Evolutionary conservation across 305 asterid genomes (phyloP).

Genomic region (Caryopteris hybrid): DNA sequence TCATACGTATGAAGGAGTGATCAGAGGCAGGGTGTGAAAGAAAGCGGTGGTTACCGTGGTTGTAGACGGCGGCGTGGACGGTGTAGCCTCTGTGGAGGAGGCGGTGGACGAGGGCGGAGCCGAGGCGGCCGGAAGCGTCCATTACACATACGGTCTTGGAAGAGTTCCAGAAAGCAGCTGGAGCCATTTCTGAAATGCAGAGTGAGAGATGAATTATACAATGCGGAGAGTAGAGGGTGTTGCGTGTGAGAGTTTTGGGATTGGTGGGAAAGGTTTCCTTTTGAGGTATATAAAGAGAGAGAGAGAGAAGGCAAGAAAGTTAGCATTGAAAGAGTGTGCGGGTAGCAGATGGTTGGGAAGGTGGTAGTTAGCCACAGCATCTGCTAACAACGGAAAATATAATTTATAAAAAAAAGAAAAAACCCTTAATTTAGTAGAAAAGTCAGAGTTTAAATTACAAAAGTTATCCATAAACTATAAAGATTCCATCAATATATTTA

Average conservation of each 20-base stretch:
- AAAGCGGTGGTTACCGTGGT: conserved; percentile 35
- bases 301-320: background rate
- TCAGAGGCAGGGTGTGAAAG: too few relatives aligned
- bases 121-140: conserved; percentile 80
- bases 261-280: background rate
- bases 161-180: conserved; percentile 31
- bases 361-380: conserved; percentile 30
- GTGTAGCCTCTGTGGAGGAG: conserved; percentile 66
- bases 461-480: background rate
- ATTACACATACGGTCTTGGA: conserved; percentile 68
- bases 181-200: conserved; percentile 22
- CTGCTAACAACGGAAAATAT: background rate
- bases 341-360: conserved; percentile 50
- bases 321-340: conserved; percentile 47
- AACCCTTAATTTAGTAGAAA: background rate
- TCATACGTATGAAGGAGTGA: too few relatives aligned
- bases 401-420: background rate
- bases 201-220: background rate
- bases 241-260: background rate
- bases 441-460: background rate
- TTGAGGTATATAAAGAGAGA: conserved; percentile 28
- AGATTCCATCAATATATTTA: too few relatives aligned
- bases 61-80: conserved; percentile 80
- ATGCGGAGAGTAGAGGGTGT: background rate
- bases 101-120: conserved; percentile 60